These are phyloP conservation scores for Rhizopogon salebrosus DNA, from an alignment of 768 basidiomycete genomes.

Conservation along the genomic window DNA sequence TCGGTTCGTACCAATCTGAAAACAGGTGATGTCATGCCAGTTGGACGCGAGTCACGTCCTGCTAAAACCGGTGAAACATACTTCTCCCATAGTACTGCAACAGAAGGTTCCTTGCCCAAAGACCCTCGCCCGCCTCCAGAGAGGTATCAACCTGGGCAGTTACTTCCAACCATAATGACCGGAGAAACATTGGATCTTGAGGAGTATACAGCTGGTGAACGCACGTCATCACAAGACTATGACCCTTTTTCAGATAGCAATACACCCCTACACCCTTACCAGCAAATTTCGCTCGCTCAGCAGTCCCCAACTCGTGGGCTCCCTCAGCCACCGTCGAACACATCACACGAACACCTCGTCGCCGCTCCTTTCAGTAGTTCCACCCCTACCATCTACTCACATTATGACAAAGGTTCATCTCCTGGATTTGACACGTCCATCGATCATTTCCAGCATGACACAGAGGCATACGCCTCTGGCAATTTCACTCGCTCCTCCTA, in stretches of 20 bases:
- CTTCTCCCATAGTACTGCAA: not conserved
- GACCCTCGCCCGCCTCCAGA: constrained; percentile 15
- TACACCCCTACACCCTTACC: constrained; percentile 19
- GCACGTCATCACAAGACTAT: constrained; percentile 19
- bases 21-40: not conserved
- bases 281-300: constrained; percentile 32
- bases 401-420: constrained; percentile 17
- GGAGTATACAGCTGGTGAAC: constrained; percentile 11
- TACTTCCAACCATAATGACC: constrained; percentile 55
- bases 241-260: constrained; percentile 28
- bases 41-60: not conserved
- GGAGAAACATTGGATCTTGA: constrained; percentile 60
- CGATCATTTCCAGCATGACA: constrained; percentile 60
- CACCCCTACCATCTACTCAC: constrained; percentile 5
- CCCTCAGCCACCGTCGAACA: constrained; percentile 17
- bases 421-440: constrained; percentile 30
- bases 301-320: constrained; percentile 30
- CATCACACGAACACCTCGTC: constrained; percentile 11
- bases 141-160: constrained; percentile 59
- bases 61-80: constrained; percentile 4
- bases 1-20: not conserved
- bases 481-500: constrained; percentile 44
- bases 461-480: constrained; percentile 68
- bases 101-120: not conserved
- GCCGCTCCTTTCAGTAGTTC: constrained; percentile 21